phyloP scores from a whole-genome alignment of 441 rosid genomes.

The Brassica balearica region DNA sequence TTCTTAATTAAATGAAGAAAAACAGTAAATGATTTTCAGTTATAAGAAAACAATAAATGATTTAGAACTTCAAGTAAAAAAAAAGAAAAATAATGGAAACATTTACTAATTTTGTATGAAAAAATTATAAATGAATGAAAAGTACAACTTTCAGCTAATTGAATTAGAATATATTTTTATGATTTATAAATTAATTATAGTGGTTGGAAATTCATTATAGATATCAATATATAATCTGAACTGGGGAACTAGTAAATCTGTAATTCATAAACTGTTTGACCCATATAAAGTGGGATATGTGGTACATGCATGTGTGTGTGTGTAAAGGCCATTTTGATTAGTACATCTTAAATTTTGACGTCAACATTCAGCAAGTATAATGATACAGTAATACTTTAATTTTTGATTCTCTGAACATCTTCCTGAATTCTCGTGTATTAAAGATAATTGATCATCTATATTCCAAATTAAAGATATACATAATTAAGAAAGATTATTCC shows the following conservation, averaged over 20 bases:
- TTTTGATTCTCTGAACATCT: slow-evolving; percentile 15
- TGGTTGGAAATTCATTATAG: slow-evolving; percentile 2
- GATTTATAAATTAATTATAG: background rate
- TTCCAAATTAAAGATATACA: background rate
- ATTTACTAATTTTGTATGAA: no score
- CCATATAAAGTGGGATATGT: slow-evolving; percentile 27
- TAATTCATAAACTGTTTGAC: slow-evolving; percentile 29
- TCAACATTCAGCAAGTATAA: slow-evolving; percentile 13
- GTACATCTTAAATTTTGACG: slow-evolving; percentile 11
- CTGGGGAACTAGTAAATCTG: slow-evolving; percentile 33
- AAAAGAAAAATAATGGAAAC: no score
- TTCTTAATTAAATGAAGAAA: no score
- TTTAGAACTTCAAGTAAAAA: no score
- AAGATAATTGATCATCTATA: background rate
- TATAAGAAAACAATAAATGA: no score
- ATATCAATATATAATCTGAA: slow-evolving; percentile 27
- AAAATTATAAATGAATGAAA: no score
- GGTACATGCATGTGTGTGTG: background rate
- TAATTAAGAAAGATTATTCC: slow-evolving; percentile 13
- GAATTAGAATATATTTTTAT: no score
- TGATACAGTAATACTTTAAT: background rate
- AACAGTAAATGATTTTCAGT: no score
- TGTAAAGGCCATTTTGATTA: background rate
- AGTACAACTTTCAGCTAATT: no score
- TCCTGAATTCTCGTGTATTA: slow-evolving; percentile 20